Evolutionary conservation across 148 eudicot genomes (phyloP), one percentile per base, ranked within the genome.

Genomic region (Chenopodium album): DNA sequence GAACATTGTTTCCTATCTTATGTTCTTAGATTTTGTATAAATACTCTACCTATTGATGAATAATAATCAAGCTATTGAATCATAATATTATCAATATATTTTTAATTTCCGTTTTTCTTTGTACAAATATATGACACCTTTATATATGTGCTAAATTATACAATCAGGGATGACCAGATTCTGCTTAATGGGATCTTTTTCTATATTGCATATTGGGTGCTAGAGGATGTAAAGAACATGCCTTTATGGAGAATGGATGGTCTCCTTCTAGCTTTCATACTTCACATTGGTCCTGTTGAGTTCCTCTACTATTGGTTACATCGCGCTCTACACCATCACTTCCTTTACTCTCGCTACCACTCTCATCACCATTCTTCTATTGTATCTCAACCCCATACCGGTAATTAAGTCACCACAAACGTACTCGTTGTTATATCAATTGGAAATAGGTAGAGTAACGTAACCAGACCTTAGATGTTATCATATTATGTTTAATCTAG

Each of bases 81-180:
- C n/a, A n/a, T n/a, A n/a, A n/a, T n/a, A n/a, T n/a, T n/a, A n/a
- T n/a, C n/a, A n/a, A n/a, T n/a, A n/a, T n/a, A n/a, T n/a, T n/a
- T n/a, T n/a, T 34, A 0, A 3, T 34, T 34, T 4, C 7, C 41
- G 7, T 6, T 4, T 37, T 37, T 37, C 41, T 37, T 37, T 37
- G 7, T 37, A 37, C 5, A 37, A 37, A n/a, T n/a, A 37, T 37
- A 4, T 37, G 41, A 37, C 7, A 37, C 41, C n/a, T n/a, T n/a
- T n/a, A n/a, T 5, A 0, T 37, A 37, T 37, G 41, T 37, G 41
- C 7, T 37, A 37, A 37, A 37, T 37, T 37, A 37, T 6, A 37
- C 41, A 46, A 23, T n/a, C 84, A 89, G 91, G 89, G 91, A 89
- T 79, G 91, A 89, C 73, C 89, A 89, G 48, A 86, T 89, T 77